Conservation (phyloP, 352 stramenopile genomes). For the Phytophthora capsici region DNA sequence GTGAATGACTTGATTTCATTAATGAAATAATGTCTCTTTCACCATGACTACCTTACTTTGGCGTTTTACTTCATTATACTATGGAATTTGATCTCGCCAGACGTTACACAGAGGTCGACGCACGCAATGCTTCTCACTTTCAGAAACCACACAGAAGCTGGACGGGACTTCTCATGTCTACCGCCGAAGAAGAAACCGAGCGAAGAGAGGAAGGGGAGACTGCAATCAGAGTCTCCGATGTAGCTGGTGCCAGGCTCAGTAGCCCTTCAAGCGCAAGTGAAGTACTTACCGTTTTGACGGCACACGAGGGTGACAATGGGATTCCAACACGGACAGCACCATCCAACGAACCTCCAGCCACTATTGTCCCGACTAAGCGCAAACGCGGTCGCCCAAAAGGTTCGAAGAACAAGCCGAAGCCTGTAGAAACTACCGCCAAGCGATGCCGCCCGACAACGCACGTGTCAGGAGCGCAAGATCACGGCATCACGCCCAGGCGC, state of each 20-base stretch:
- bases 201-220: neutral
- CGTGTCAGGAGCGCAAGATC: neutral
- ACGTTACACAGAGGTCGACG: neutral
- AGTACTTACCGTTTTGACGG: too few species aligned
- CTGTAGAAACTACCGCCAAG: neutral
- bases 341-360: too few species aligned
- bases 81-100: neutral
- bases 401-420: constrained; percentile 5
- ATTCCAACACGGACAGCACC: too few species aligned
- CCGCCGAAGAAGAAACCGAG: too few species aligned
- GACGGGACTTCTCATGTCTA: too few species aligned
- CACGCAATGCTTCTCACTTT: neutral
- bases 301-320: too few species aligned
- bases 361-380: neutral
- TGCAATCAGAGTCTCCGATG: too few species aligned
- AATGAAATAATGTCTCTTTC: neutral
- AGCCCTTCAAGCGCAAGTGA: too few species aligned
- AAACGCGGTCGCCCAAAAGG: neutral
- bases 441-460: neutral
- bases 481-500: neutral
- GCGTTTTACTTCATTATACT: neutral
- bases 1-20: neutral
- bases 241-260: too few species aligned
- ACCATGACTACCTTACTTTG: neutral
- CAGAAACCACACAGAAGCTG: too few species aligned